Evolutionary conservation across 257 asterid species (phyloP), one percentile per base, ranked within the genome.

Genomic region (Ajuga chamaepitys): DNA sequence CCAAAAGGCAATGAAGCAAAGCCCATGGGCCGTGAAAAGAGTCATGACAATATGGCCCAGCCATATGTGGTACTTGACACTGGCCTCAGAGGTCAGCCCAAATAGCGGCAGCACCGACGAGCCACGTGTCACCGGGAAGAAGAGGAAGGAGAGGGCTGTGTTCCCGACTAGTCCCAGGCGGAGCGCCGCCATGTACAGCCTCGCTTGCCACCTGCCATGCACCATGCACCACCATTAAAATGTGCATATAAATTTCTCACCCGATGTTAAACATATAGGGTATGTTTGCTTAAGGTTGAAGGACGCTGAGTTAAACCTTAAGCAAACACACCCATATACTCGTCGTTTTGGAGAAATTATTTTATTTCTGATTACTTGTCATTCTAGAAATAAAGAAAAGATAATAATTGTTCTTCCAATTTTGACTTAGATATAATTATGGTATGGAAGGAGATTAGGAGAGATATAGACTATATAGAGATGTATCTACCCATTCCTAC

Each of bases 61-160:
- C 98, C 98, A 89, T 59, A 87, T 87, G 60, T 93, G 98, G 54
- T 87, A 89, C 69, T 89, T 93, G 28, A 89, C 75, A 51, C 94
- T 84, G 1, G 83, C 79, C 77, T 89, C 98, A 0, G 97, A 93
- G 0, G 97, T 85, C 8, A 89, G 84, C 21, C 97, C 97, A 17
- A 93, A 70, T 0, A 89, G 21, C 0, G 75, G 86, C 5, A 93
- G 66, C 64, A 87, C 74, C 30, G 98, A 93, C 0, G 95, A 85
- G 42, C 94, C 96, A 10, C 96, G 84, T 9, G 94, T 85, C 78
- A 93, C 96, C 66, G 96, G 97, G 68, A 82, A 86, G 80, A 93
- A 93, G 3, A 89, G 89, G 64, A 89, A 89, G 0, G 85, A 24
- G 5, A 87, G 68, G 13, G 77, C 72, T 44, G 84, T 62, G 66